Evolutionary conservation across 805 yeast species (phyloP).

Genomic region (Candida tibetensis): DNA sequence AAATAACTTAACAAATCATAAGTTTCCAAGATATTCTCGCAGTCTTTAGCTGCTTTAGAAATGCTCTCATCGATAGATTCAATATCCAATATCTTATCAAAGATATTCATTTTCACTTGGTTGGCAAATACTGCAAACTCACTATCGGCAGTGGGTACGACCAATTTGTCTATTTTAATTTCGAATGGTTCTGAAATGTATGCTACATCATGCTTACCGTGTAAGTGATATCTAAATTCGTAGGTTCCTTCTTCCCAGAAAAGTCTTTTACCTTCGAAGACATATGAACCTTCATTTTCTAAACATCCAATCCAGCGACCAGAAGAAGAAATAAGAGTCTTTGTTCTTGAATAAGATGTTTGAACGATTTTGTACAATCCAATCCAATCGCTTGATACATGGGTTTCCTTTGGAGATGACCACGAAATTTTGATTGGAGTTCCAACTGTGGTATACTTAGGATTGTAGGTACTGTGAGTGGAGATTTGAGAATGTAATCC

Average conservation of each 20-base stretch:
- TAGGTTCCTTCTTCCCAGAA: slow-evolving; percentile 69
- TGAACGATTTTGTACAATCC: slow-evolving; percentile 67
- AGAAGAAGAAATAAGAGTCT: slow-evolving; percentile 57
- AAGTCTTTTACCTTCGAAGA: slow-evolving; percentile 47
- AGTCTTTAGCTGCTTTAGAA: slow-evolving; percentile 20
- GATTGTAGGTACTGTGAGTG: slow-evolving; percentile 8
- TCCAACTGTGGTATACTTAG: slow-evolving; percentile 39
- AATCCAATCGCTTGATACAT: slow-evolving; percentile 64
- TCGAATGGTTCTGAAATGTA: slow-evolving; percentile 66
- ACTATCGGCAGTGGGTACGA: slow-evolving; percentile 31
- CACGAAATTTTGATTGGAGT: slow-evolving; percentile 53
- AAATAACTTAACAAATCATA: slow-evolving; percentile 21
- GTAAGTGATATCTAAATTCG: slow-evolving; percentile 70
- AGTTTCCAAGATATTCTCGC: slow-evolving; percentile 27
- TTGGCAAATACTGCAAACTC: slow-evolving; percentile 29
- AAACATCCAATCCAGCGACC: slow-evolving; percentile 59
- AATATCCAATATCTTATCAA: slow-evolving; percentile 29
- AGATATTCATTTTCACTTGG: slow-evolving; percentile 28
- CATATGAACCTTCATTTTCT: slow-evolving; percentile 42
- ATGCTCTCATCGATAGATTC: slow-evolving; percentile 26
- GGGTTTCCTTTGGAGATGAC: slow-evolving; percentile 46
- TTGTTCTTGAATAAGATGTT: slow-evolving; percentile 52
- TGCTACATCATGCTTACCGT: slow-evolving; percentile 67
- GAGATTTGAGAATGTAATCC: slow-evolving; percentile 14
- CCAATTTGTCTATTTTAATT: slow-evolving; percentile 42